These are phyloP conservation scores for Naganishia vishniacii DNA, from an alignment of 768 basidiomycete genomes.

Conservation along the genomic window DNA sequence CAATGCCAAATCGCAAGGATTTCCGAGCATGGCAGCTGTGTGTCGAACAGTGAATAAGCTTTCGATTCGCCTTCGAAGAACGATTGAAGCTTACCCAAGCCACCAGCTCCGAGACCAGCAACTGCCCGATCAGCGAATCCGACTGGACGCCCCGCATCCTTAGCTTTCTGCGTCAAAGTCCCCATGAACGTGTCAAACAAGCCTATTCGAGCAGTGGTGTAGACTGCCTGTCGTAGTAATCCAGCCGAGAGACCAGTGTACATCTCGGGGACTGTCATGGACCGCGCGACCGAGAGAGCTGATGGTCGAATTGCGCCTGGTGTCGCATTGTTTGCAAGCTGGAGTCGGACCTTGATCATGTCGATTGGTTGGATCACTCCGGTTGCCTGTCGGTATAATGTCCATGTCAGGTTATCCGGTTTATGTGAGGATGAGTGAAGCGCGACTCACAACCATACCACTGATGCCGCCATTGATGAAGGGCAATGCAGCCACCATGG, in stretches of 20 bases:
- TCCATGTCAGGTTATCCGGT: neutral
- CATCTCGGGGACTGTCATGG: conserved; percentile 16
- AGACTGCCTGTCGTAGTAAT: conserved; percentile 27
- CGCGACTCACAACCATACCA: conserved; percentile 28
- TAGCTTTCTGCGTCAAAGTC: conserved; percentile 1
- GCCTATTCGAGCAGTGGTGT: conserved; percentile 27
- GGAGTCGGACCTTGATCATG: conserved; percentile 30
- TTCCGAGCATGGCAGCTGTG: conserved; percentile 26
- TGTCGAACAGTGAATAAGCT: neutral
- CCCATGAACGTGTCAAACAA: conserved; percentile 32
- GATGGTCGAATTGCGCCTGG: conserved; percentile 10
- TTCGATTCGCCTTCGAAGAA: neutral
- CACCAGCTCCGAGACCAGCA: conserved; percentile 28
- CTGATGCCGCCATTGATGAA: conserved; percentile 28
- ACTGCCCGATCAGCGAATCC: conserved; percentile 26
- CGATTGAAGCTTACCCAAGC: conserved; percentile 20
- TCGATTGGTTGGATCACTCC: conserved; percentile 29
- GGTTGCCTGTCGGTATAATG: conserved; percentile 21
- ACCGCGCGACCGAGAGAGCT: conserved; percentile 24
- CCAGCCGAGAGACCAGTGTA: conserved; percentile 29
- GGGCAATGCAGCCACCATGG: conserved; percentile 21
- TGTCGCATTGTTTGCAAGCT: conserved; percentile 19
- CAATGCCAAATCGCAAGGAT: conserved; percentile 28
- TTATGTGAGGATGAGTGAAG: no score
- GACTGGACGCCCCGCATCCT: conserved; percentile 18